Percentiles rank a stretch among this genome's conserved stretches.
phyloP scores from a whole-genome alignment of 345 rosid species.

The Brassica napus region DNA sequence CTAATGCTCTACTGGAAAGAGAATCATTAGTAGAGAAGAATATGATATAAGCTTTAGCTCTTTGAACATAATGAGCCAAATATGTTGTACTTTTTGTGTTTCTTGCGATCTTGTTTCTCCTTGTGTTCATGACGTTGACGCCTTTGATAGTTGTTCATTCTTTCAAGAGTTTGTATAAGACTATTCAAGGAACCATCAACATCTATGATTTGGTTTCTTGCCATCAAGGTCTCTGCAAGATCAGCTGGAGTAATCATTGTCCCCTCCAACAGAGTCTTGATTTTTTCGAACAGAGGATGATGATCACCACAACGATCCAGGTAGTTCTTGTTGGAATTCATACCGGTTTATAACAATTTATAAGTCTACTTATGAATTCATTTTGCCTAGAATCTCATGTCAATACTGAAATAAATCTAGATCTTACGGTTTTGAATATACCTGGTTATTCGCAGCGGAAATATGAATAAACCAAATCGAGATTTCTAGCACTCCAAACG shows the following conservation, averaged over 20 bases:
- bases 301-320: not conserved
- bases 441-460: no score
- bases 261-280: not conserved
- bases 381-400: no score
- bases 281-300: not conserved
- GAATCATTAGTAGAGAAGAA: not conserved
- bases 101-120: not conserved
- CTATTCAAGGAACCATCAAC: not conserved
- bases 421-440: no score
- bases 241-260: constrained; percentile 1
- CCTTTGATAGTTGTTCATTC: not conserved
- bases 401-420: no score
- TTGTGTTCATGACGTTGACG: not conserved
- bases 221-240: not conserved
- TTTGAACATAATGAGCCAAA: not conserved
- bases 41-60: not conserved
- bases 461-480: no score
- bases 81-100: not conserved
- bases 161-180: not conserved
- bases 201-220: not conserved
- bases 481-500: no score
- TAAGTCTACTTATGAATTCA: no score
- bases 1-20: not conserved
- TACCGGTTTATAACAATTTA: no score
- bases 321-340: not conserved